Percentiles rank a stretch among this genome's conserved stretches.
These are phyloP conservation scores for Lunularia cruciata DNA, from an alignment of 225 moss, liverwort and hornwort genomes.

Conservation along the genomic window DNA sequence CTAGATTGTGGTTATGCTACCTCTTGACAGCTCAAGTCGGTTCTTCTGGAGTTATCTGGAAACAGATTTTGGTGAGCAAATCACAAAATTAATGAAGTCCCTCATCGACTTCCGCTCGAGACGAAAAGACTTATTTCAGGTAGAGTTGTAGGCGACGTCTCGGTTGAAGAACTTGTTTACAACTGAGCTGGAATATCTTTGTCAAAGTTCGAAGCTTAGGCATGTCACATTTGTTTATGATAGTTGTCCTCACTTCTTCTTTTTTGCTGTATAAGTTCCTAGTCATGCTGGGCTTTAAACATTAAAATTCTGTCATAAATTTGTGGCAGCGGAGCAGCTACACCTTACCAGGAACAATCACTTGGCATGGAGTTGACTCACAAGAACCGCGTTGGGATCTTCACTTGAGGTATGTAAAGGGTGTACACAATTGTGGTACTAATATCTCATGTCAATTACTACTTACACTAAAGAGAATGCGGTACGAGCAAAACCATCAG, in stretches of 20 bases:
- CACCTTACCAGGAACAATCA: slow-evolving; percentile 27
- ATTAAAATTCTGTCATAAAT: background rate
- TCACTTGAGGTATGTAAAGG: slow-evolving; percentile 24
- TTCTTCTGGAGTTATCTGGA: slow-evolving; percentile 44
- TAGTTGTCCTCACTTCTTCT: too few species aligned
- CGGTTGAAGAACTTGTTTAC: too few species aligned
- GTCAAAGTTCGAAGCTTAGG: too few species aligned
- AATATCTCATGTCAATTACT: too few species aligned
- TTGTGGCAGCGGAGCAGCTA: slow-evolving; percentile 21
- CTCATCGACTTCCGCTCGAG: slow-evolving; percentile 31
- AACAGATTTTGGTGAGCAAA: slow-evolving; percentile 41
- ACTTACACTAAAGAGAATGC: too few species aligned
- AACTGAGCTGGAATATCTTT: too few species aligned
- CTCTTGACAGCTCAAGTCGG: slow-evolving; percentile 26
- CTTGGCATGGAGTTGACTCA: slow-evolving; percentile 43
- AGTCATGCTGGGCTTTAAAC: too few species aligned
- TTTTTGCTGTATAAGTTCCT: too few species aligned
- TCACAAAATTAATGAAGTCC: slow-evolving; percentile 32
- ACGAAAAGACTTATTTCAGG: slow-evolving; percentile 43
- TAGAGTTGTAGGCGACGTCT: too few species aligned
- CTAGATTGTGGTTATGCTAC: background rate
- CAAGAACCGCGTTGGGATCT: slow-evolving; percentile 32
- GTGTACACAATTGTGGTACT: too few species aligned
- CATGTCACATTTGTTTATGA: too few species aligned
- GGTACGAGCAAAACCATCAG: too few species aligned